Evolutionary conservation across 2,329 filamentous ascomycete species (phyloP), one percentile per base, ranked within the genome.

Genomic region (Exophiala xenobiotica): DNA sequence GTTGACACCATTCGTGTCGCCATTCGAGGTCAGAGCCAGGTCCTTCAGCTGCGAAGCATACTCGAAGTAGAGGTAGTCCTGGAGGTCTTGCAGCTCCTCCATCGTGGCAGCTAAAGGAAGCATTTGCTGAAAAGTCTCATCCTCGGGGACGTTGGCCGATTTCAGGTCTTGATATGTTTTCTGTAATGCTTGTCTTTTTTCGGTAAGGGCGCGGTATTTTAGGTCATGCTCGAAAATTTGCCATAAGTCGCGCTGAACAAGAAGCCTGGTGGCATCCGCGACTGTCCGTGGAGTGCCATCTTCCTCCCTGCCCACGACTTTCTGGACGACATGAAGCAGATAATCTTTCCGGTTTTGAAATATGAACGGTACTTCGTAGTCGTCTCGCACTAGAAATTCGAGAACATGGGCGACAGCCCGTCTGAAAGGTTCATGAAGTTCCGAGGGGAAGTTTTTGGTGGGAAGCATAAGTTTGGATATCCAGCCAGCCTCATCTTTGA

Each of bases 311-410:
- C 74, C 83, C 5, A 80, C 78, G 31, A 78, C 74, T n/a, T 78
- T 72, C 65, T 88, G 90, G 59, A 85, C 86, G 19, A 88, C 87
- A 64, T 97, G 90, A 50, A 99, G 95, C 37, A 99, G 80, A 66
- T 97, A 99, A 68, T 99, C 93, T 70, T 96, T 96, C 55, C 93
- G 89, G 66, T 99, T 93, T 68, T 96, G 92, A 70, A 96, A 96
- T 61, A 99, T 93, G 68, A 96, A 99, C 0, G 93, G 92, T 1
- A 96, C 90, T 69, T 99, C 93, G 62, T 92, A 90, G 61, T 95
- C 89, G 59, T 97, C 91, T 3, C 92, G 83, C 44, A 96, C 89
- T 70, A 99, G 90, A 67, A 97, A 96, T 64, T 96, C 89, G 31
- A 99, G 79, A 8, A 97, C 91, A 69, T 96, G 95, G 61, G 85